These are phyloP conservation scores for Apiospora hydei DNA, from an alignment of 2,329 filamentous ascomycete genomes.

Conservation along the genomic window DNA sequence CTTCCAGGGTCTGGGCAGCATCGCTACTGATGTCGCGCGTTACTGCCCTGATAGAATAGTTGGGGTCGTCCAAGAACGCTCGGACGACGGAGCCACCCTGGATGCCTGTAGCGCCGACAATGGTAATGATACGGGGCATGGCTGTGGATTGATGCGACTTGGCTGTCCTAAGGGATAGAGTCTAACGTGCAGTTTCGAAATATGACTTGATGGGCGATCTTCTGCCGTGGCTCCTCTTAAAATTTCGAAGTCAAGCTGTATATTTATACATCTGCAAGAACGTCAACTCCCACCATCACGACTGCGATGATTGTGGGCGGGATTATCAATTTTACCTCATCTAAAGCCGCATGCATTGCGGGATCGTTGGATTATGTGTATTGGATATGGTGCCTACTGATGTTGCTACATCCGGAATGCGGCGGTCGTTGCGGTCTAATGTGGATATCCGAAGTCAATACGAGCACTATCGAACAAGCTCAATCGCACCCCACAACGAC, in stretches of 20 bases:
- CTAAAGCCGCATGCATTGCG: not conserved
- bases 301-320: not conserved
- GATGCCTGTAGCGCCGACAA: constrained; percentile 35
- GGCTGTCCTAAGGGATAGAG: not conserved
- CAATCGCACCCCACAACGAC: too few species aligned
- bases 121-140: constrained; percentile 30
- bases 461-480: not conserved
- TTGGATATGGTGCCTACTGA: not conserved
- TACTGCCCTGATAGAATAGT: constrained; percentile 32
- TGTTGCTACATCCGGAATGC: not conserved
- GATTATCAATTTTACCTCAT: not conserved
- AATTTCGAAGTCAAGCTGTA: not conserved
- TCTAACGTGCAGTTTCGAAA: not conserved
- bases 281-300: not conserved
- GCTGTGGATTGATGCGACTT: not conserved
- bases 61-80: constrained; percentile 29
- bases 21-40: constrained; percentile 29
- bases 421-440: not conserved
- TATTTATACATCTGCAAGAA: not conserved
- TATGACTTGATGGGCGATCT: not conserved
- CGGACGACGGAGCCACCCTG: constrained; percentile 34
- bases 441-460: not conserved
- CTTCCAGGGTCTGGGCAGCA: constrained; percentile 28
- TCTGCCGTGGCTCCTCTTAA: not conserved
- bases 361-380: too few species aligned